Evolutionary conservation across 1,284 basidiomycete species (phyloP).

Genomic region (Fistulinella cinereoalba): DNA sequence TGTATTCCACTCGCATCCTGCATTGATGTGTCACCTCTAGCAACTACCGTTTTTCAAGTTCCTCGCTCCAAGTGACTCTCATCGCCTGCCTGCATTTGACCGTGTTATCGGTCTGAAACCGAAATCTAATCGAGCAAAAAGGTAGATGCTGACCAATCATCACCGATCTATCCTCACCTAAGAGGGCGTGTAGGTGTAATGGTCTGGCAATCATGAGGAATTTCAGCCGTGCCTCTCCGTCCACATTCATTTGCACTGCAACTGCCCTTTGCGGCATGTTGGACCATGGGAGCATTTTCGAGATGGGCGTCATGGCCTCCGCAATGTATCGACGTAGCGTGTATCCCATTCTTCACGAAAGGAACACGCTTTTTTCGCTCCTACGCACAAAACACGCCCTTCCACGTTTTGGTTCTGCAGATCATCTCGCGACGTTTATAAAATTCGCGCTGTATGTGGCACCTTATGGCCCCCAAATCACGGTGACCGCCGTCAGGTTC

Average conservation of each 20-base stretch:
- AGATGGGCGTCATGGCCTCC: slow-evolving; percentile 1
- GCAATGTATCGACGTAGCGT: neutral
- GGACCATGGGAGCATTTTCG: neutral
- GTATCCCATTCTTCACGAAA: slow-evolving; percentile 9
- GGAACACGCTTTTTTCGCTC: slow-evolving; percentile 1
- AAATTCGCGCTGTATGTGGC: slow-evolving; percentile 4
- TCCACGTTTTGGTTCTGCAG: slow-evolving; percentile 4
- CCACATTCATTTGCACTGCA: neutral
- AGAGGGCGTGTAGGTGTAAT: neutral
- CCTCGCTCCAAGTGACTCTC: too few species aligned
- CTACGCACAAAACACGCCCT: neutral
- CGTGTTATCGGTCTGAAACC: neutral
- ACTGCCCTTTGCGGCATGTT: neutral
- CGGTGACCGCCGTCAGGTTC: slow-evolving; percentile 3
- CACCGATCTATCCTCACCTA: slow-evolving; percentile 4
- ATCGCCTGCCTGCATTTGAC: neutral
- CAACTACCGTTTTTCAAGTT: too few species aligned
- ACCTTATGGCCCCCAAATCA: slow-evolving; percentile 3
- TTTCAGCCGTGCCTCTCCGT: neutral
- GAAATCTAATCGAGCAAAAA: slow-evolving; percentile 27
- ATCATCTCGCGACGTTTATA: slow-evolving; percentile 17
- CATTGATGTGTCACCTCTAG: too few species aligned
- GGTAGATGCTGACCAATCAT: slow-evolving; percentile 23
- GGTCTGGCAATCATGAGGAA: slow-evolving; percentile 6
- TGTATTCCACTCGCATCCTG: slow-evolving; percentile 13